phyloP scores from a whole-genome alignment of 495 filamentous ascomycete genomes.

The Viridothelium virens region DNA sequence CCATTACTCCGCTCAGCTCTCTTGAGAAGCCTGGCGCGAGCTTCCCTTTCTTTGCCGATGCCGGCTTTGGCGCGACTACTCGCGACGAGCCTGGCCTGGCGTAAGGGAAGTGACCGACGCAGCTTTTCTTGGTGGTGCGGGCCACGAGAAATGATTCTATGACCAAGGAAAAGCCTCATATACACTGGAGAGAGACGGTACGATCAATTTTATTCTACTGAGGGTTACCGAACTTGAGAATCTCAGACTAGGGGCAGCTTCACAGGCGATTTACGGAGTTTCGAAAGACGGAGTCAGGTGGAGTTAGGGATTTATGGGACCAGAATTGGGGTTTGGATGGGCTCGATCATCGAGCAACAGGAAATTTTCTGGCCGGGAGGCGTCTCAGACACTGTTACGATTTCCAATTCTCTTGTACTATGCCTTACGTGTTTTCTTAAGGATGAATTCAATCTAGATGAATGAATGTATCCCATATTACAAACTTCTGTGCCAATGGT shows the following conservation, averaged over 20 bases:
- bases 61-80: constrained; percentile 11
- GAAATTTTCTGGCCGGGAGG: not conserved
- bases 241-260: not conserved
- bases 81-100: constrained; percentile 10
- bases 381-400: not conserved
- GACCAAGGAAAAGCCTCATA: constrained; percentile 2
- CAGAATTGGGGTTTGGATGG: not conserved
- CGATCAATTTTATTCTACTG: not conserved
- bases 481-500: not conserved
- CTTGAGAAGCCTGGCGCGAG: constrained; percentile 12
- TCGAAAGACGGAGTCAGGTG: not conserved
- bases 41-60: constrained; percentile 14
- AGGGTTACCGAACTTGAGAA: not conserved
- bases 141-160: not conserved
- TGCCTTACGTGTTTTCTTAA: not conserved
- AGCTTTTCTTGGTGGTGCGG: constrained; percentile 13
- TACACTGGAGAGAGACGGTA: not conserved
- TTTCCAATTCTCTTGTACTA: constrained; percentile 8
- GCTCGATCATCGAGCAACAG: not conserved
- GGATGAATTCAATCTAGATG: not conserved
- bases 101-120: constrained; percentile 10
- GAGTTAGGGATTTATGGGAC: not conserved
- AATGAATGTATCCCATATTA: not conserved
- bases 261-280: not conserved
- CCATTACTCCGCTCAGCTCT: constrained; percentile 11